Percentiles rank a stretch among this genome's conserved stretches.
These are phyloP conservation scores for Pseudopyrenochaeta lycopersici DNA, from an alignment of 2,329 filamentous ascomycete species.

Conservation along the genomic window DNA sequence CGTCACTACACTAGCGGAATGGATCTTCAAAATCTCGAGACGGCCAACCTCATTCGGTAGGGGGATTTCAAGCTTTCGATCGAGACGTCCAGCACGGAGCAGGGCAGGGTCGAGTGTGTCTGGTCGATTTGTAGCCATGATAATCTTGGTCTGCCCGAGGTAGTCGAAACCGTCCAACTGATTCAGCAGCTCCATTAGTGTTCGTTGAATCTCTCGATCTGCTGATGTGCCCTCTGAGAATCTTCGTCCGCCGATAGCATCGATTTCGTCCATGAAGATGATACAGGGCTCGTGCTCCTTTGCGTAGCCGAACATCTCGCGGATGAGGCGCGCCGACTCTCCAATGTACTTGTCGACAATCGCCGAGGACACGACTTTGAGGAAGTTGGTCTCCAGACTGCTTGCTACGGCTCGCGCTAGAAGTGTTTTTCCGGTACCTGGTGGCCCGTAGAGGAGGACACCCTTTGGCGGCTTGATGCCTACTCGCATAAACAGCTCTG, in stretches of 20 bases:
- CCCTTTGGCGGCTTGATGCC: constrained; percentile 99
- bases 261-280: constrained; percentile 99
- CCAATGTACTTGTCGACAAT: constrained; percentile 99
- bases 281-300: constrained; percentile 99
- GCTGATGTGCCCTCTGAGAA: constrained; percentile 98
- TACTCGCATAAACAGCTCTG: constrained; percentile 93
- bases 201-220: constrained; percentile 97
- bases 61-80: constrained; percentile 97
- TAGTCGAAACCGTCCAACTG: constrained; percentile 99
- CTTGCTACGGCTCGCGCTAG: constrained; percentile 94
- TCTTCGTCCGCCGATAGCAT: constrained; percentile 94
- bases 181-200: constrained; percentile 97
- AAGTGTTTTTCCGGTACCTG: constrained; percentile 95
- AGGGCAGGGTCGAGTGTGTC: constrained; percentile 95
- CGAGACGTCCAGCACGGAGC: constrained; percentile 89
- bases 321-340: constrained; percentile 94
- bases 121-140: constrained; percentile 98
- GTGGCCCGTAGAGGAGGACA: constrained; percentile 93
- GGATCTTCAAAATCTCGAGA: constrained; percentile 97
- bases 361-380: constrained; percentile 98
- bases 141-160: constrained; percentile 99
- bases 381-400: constrained; percentile 95
- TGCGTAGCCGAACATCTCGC: constrained; percentile 99
- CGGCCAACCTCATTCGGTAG: constrained; percentile 96
- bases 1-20: constrained; percentile 82